These are phyloP conservation scores for Nakaseomyces kungkrabaensis DNA, from an alignment of 1,139 yeast species.

Conservation along the genomic window DNA sequence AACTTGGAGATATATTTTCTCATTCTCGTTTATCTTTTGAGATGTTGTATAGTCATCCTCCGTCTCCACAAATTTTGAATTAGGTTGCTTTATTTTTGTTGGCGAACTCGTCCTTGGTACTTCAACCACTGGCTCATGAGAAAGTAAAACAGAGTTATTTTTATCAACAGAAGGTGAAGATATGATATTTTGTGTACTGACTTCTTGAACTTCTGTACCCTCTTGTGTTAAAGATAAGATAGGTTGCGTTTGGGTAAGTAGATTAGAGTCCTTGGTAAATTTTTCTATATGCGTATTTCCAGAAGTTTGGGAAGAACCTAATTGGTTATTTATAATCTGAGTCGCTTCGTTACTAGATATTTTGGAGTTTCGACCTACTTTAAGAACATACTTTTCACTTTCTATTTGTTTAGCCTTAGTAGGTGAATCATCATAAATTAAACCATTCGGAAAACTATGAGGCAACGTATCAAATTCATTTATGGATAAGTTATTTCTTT, in stretches of 20 bases:
- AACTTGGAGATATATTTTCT: slow-evolving; percentile 7
- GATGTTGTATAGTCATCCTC: neutral
- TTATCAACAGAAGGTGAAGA: neutral
- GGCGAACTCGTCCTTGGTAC: slow-evolving; percentile 20
- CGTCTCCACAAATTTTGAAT: neutral
- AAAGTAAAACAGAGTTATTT: neutral
- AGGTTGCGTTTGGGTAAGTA: neutral
- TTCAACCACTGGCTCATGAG: slow-evolving; percentile 10
- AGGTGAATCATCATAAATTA: neutral
- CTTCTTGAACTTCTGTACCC: neutral
- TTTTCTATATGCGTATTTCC: neutral
- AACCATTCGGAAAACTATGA: neutral
- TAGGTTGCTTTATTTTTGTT: slow-evolving; percentile 3
- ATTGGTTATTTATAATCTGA: neutral
- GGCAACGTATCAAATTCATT: slow-evolving; percentile 1
- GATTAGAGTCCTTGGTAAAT: too few species aligned
- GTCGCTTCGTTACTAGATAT: neutral
- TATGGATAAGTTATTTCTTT: neutral
- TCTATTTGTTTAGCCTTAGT: neutral
- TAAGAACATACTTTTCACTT: neutral
- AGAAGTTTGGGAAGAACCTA: neutral
- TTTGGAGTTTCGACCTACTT: neutral
- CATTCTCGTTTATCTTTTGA: slow-evolving; percentile 4
- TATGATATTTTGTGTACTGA: neutral
- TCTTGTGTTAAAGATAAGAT: neutral